Base-by-base conservation (phyloP, 768 basidiomycete species). In the Suillus subaureus region DNA sequence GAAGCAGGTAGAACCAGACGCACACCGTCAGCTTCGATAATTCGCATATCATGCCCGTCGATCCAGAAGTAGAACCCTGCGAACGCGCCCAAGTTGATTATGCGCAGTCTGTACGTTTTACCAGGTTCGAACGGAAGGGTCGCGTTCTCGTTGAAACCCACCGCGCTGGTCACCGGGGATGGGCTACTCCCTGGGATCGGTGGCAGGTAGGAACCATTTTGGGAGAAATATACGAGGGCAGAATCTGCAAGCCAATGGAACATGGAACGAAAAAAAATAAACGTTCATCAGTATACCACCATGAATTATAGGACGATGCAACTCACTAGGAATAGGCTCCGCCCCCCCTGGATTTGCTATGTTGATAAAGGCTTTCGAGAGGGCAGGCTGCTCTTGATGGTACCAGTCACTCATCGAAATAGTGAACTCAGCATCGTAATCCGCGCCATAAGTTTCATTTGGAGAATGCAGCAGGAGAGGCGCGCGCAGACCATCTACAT, bases 341-440 rank as follows among this genome's bases (percentile, higher is more conserved):
- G 89, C 88, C 26, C 95, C 96, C 31, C 84, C 85, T 0, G 96
- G 96, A 75, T 97, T 92, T 9, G 83, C 79, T 49, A 87, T 82
- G 72, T 76, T 89, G 73, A 95, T 78, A 77, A 94, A 96, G 39
- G 85, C 75, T 31, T 87, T 75, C 61, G 92, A 60, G 40, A 97
- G 84, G 11, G 76, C 81, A 1, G 77, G 56, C 66, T 94, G 92
- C 74, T 93, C 82, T 7, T 88, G 74, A 73, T 97, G 94, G 73
- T 98, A 98, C 96, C 97, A 99, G 75, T 98, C 96, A 6, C 88
- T 85, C 1, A 98, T 80, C 65, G 95, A 74, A 68, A 99, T 81
- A 23, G 92, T 96, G 79, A 87, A 96, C 70, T 98, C 97, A 31
- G 90, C 93, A 75, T 98, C 96, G 76, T 97, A 98, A 12, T 68